Conservation (phyloP, 2,329 filamentous ascomycete genomes). For the Westerdykella aurantiaca region DNA sequence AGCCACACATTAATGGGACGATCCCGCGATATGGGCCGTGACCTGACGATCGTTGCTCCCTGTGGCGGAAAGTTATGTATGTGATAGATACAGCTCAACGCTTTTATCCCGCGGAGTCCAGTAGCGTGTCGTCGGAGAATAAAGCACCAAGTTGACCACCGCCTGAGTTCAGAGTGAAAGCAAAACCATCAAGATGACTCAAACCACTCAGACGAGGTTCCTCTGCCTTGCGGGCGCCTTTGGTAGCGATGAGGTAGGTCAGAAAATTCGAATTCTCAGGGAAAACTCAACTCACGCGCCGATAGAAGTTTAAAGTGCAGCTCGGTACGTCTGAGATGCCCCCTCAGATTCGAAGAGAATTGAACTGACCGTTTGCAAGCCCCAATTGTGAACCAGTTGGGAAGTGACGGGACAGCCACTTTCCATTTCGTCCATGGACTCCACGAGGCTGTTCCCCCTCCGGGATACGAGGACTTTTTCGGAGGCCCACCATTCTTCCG, state of each 20-base stretch:
- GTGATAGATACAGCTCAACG: conserved; percentile 1
- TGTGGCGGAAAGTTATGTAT: background rate
- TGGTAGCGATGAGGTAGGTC: conserved; percentile 19
- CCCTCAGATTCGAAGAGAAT: background rate
- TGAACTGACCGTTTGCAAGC: conserved; percentile 7
- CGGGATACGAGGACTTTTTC: conserved; percentile 25
- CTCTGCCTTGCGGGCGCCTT: conserved; percentile 23
- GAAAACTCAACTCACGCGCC: background rate
- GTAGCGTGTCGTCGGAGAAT: background rate
- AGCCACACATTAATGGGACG: background rate
- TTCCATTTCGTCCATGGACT: conserved; percentile 25
- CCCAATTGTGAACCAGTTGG: conserved; percentile 21
- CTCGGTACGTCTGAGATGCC: conserved; percentile 6
- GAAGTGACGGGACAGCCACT: conserved; percentile 14
- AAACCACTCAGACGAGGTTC: conserved; percentile 6
- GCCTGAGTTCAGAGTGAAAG: background rate
- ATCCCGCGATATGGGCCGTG: background rate
- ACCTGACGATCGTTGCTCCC: no score
- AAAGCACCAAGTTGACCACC: background rate
- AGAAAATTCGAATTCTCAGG: background rate
- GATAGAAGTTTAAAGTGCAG: conserved; percentile 24
- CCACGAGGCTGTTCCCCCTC: conserved; percentile 18
- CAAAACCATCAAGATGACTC: background rate
- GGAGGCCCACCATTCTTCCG: conserved; percentile 23
- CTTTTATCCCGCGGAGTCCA: background rate